Base-by-base conservation (phyloP, 1,284 basidiomycete genomes). In the Pseudozyma pruni region DNA sequence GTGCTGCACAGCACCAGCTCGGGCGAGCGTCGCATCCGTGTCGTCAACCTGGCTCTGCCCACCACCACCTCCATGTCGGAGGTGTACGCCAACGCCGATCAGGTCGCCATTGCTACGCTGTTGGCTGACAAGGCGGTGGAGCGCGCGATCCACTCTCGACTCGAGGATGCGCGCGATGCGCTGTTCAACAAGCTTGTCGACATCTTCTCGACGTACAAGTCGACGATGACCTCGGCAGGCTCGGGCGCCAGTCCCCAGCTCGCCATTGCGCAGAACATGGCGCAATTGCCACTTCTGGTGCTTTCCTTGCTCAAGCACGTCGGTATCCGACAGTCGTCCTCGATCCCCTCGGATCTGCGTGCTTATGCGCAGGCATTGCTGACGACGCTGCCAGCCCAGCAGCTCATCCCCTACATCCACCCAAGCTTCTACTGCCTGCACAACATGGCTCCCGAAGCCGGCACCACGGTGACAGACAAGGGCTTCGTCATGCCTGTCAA, bases 61-160 rank as follows among this genome's bases (percentile, higher is more conserved):
- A 96, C 93, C 3, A 98, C 95, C 3, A 90, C 88, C 81, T 94
- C 90, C 78, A 87, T 98, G 43, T 93, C 93, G 0, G 94, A 99
- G 83, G 85, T 99, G 34, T 98, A 94, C 83, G 92, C 92, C 0
- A 94, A 92, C 1, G 95, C 92, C 5, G 96, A 99, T 80, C 94
- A 98, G 82, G 86, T 95, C 34, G 94, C 95, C 1, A 89, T 98
- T 61, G 89, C 90, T 7, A 93, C 93, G 0, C 87, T 93, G 41
- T 86, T 97, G 46, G 91, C 94, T 33, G 94, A 96, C 87, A 98
- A 98, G 86, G 95, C 94, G 8, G 94, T 98, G 37, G 96, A 98
- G 84, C 89, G 93, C 66, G 90, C 90, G 6, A 87, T 95, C 80
- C 90, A 93, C 82, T 80, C 83, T 47, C 93, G 93, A 78, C 86